Evolutionary conservation across 805 yeast species (phyloP).

Genomic region (Tetrapisispora taiwanensis): DNA sequence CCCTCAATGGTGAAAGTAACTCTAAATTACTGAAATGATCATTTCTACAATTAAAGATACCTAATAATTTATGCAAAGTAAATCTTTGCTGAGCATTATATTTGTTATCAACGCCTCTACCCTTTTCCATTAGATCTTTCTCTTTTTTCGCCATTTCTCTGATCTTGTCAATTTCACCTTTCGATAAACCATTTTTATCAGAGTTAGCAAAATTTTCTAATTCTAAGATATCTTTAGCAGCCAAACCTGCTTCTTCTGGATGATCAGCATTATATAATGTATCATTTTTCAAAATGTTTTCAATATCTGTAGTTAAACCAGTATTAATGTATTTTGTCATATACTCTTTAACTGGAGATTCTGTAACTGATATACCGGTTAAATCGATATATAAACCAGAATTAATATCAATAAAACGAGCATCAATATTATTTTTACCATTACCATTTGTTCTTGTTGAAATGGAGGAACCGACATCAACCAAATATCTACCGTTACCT

Average conservation of each 20-base stretch:
- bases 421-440: slow-evolving; percentile 56
- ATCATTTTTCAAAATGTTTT: slow-evolving; percentile 17
- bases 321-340: slow-evolving; percentile 5
- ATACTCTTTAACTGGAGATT: slow-evolving; percentile 13
- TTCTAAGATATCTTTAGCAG: slow-evolving; percentile 5
- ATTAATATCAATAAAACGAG: slow-evolving; percentile 61
- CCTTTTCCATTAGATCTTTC: slow-evolving; percentile 7
- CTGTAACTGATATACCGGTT: slow-evolving; percentile 48
- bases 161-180: slow-evolving; percentile 6
- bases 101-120: slow-evolving; percentile 10
- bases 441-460: slow-evolving; percentile 48
- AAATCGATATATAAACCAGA: slow-evolving; percentile 63
- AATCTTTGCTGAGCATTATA: slow-evolving; percentile 28
- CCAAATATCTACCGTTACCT: slow-evolving; percentile 46
- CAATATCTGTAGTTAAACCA: neutral
- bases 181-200: slow-evolving; percentile 6
- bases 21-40: slow-evolving; percentile 42
- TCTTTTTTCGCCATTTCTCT: slow-evolving; percentile 10
- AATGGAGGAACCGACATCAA: slow-evolving; percentile 40
- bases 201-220: slow-evolving; percentile 7
- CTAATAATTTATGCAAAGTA: slow-evolving; percentile 26
- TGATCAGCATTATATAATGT: slow-evolving; percentile 16
- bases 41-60: slow-evolving; percentile 47
- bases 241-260: slow-evolving; percentile 6
- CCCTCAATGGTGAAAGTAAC: slow-evolving; percentile 44